These are phyloP conservation scores for Asterella californica DNA, from an alignment of 225 moss, liverwort and hornwort species.

Conservation along the genomic window DNA sequence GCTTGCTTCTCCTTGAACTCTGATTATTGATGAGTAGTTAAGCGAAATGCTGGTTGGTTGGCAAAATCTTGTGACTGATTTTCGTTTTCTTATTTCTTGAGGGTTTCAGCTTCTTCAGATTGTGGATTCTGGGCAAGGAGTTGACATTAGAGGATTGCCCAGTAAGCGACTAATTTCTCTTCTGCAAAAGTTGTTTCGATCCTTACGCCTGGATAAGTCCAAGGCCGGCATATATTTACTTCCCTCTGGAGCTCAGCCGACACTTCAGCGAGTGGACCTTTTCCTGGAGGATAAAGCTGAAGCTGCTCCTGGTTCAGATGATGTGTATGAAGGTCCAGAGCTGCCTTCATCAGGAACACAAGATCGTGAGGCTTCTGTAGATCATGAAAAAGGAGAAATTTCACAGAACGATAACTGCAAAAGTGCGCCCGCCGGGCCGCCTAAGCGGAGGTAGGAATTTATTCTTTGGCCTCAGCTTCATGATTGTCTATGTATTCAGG, in stretches of 20 bases:
- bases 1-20: neutral
- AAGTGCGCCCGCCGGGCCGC: slow-evolving; percentile 7
- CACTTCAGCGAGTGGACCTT: slow-evolving; percentile 49
- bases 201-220: slow-evolving; percentile 47
- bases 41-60: neutral
- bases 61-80: neutral
- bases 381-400: neutral
- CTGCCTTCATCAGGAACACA: slow-evolving; percentile 7
- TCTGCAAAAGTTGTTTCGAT: slow-evolving; percentile 60
- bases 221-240: slow-evolving; percentile 52
- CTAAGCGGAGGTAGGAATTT: slow-evolving; percentile 30
- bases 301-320: neutral
- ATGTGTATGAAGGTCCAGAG: slow-evolving; percentile 21
- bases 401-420: neutral
- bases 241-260: slow-evolving; percentile 49
- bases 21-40: neutral
- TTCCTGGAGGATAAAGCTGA: slow-evolving; percentile 27
- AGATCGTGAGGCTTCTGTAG: neutral
- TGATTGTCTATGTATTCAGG: neutral
- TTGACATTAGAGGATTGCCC: slow-evolving; percentile 74
- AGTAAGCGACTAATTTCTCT: slow-evolving; percentile 54
- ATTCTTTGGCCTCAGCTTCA: neutral
- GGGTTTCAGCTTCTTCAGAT: slow-evolving; percentile 66
- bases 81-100: slow-evolving; percentile 5
- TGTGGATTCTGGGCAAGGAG: slow-evolving; percentile 76